Base-by-base conservation (phyloP, 2,329 filamentous ascomycete species). In the Cryphonectria japonica region DNA sequence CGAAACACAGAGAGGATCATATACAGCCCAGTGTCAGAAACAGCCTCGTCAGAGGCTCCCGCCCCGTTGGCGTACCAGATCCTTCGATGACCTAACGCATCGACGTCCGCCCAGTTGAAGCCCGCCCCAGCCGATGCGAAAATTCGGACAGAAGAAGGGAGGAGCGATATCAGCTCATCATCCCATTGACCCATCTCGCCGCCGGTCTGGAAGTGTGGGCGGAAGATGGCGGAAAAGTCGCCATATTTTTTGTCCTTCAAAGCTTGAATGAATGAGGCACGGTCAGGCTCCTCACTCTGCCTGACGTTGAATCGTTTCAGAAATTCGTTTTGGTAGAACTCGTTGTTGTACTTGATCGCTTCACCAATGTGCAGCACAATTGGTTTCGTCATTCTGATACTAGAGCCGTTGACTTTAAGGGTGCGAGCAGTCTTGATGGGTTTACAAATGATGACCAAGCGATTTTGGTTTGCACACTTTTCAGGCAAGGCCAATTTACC, bases 41-140 rank as follows among this genome's bases (percentile, higher is more conserved):
- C 82, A 16, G 83, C 82, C 65, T 84, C 82, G 41, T 82, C 80
- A 14, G 81, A 81, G 7, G 81, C 81, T 0, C 81, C 79, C 0
- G 82, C 82, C 0, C 82, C 82, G 54, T 85, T 85, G 66, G 81
- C 78, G 69, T 84, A 84, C 78, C 76, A 87, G 73, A 84, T 82
- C 1, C 76, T 74, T 1, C 75, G 76, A 0, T 76, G 74, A 6
- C 78, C 75, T 3, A 89, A 79, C 0, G 80, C 78, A 52, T 84
- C 80, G 0, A 85, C 87, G 74, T 91, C 86, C 3, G 87, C 87
- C 88, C 88, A 90, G 77, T 91, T 50, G 46, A 50, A 50, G 46
- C 46, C 46, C 46, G 46, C 46, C 16, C 46, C 46, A 11, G 46
- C 46, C 9, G 46, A 50, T 50, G 88, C 86, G 78, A 88, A 90